Conservation (phyloP, 108 stramenopile species). For the Mayamaea pseudoterrestris region DNA sequence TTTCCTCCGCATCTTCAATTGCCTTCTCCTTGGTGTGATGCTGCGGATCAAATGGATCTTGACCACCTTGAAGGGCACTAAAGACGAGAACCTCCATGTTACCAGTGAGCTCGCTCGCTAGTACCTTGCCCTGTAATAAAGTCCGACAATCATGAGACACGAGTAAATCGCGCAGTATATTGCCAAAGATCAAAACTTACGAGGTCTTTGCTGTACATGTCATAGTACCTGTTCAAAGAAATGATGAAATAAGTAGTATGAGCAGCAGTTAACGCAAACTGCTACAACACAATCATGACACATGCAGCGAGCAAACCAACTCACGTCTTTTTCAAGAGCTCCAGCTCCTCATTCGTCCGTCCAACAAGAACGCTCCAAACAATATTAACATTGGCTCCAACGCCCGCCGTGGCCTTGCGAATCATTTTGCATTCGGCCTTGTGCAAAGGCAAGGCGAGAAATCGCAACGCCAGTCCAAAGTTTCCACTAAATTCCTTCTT, state of each 20-base stretch:
- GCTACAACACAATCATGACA: no score
- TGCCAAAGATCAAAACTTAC: no score
- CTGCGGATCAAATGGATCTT: constrained; percentile 50
- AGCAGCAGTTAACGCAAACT: no score
- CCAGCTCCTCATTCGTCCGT: constrained; percentile 50
- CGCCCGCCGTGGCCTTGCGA: constrained; percentile 42
- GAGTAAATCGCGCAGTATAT: no score
- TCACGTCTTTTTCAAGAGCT: constrained; percentile 50
- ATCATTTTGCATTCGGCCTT: constrained; percentile 56
- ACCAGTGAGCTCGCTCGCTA: constrained; percentile 40
- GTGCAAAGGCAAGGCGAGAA: constrained; percentile 33
- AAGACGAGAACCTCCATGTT: constrained; percentile 40
- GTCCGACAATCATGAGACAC: no score
- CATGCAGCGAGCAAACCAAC: no score
- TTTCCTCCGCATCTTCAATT: constrained; percentile 40
- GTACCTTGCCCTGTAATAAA: constrained; percentile 17
- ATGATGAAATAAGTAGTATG: no score
- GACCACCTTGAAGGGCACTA: constrained; percentile 42
- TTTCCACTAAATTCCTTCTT: constrained; percentile 47
- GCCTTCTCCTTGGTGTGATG: constrained; percentile 52
- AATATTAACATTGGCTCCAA: constrained; percentile 39
- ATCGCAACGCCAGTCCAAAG: constrained; percentile 32
- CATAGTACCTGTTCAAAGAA: constrained; percentile 46
- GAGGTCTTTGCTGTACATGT: constrained; percentile 56
- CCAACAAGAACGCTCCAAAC: constrained; percentile 46